Percentiles rank a stretch among this genome's conserved stretches.
Conservation (phyloP, 2,329 filamentous ascomycete genomes). For the Penicillium sp. region DNA sequence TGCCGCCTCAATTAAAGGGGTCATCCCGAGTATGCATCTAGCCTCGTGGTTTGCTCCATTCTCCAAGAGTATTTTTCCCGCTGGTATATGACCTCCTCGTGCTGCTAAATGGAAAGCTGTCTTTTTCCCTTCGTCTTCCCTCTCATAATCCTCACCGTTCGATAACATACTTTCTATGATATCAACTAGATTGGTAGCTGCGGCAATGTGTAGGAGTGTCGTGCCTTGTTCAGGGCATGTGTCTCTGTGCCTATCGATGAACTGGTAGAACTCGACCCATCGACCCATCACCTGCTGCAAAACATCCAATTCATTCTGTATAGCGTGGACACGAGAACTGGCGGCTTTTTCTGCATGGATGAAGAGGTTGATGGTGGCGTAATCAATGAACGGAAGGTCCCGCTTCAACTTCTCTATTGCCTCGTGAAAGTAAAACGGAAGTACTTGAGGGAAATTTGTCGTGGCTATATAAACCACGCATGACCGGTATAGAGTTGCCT, state of each 20-base stretch:
- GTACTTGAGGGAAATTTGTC: not conserved
- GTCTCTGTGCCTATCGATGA: accelerated
- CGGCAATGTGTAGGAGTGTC: constrained; percentile 2
- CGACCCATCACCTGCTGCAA: not conserved
- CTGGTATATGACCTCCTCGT: not conserved
- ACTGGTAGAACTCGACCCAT: not conserved
- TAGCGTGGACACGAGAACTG: not conserved
- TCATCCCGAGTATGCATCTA: not conserved
- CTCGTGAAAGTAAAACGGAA: too few species aligned
- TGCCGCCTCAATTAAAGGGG: constrained; percentile 1
- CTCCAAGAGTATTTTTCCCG: not conserved
- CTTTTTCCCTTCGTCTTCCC: not conserved
- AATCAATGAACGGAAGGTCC: not conserved
- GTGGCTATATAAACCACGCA: not conserved
- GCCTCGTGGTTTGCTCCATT: not conserved
- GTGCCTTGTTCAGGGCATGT: not conserved
- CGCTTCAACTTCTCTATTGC: too few species aligned
- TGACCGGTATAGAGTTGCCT: constrained; percentile 3
- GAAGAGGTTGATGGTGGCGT: constrained; percentile 4
- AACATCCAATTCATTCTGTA: not conserved
- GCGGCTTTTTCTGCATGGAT: constrained; percentile 5
- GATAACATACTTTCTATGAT: not conserved
- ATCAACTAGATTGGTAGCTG: not conserved
- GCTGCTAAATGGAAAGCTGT: constrained; percentile 3
- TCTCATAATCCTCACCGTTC: not conserved